These are phyloP conservation scores for Rickenella mellea DNA, from an alignment of 768 basidiomycete species.

Conservation along the genomic window DNA sequence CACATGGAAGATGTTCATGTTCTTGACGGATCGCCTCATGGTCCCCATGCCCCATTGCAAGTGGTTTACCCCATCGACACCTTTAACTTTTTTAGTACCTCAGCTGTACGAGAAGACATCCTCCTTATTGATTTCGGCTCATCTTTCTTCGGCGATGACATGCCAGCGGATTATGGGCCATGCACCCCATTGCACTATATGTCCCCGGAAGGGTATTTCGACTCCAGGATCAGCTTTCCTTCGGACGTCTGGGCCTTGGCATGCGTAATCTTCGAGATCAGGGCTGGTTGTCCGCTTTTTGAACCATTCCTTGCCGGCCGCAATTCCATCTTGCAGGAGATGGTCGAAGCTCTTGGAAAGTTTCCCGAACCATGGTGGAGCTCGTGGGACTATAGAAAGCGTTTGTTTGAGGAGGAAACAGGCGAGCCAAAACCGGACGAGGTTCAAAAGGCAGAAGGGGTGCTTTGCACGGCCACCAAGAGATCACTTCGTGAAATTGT, in stretches of 20 bases:
- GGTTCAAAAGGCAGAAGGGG: constrained; percentile 16
- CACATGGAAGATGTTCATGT: constrained; percentile 20
- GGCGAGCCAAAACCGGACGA: constrained; percentile 21
- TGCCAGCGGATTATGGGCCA: constrained; percentile 20
- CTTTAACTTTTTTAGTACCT: constrained; percentile 9
- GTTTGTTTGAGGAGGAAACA: constrained; percentile 30
- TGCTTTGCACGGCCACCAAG: constrained; percentile 15
- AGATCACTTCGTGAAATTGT: constrained; percentile 20
- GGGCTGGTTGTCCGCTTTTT: constrained; percentile 31
- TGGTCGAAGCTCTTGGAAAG: constrained; percentile 25
- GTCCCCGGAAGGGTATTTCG: constrained; percentile 29
- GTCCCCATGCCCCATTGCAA: constrained; percentile 19
- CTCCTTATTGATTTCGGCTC: constrained; percentile 31
- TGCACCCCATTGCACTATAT: constrained; percentile 21
- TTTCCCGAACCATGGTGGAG: constrained; percentile 35
- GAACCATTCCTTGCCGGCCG: constrained; percentile 25
- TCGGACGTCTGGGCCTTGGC: constrained; percentile 33
- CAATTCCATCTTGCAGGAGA: constrained; percentile 22
- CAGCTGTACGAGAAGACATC: constrained; percentile 22
- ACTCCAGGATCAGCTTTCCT: no score
- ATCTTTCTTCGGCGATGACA: constrained; percentile 17
- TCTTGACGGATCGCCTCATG: constrained; percentile 13
- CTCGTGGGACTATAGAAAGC: constrained; percentile 17
- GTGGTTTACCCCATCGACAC: constrained; percentile 21
- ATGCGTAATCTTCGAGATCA: constrained; percentile 33